Evolutionary conservation across 2,329 filamentous ascomycete genomes (phyloP).

Genomic region (Hymenoscyphus albidus): DNA sequence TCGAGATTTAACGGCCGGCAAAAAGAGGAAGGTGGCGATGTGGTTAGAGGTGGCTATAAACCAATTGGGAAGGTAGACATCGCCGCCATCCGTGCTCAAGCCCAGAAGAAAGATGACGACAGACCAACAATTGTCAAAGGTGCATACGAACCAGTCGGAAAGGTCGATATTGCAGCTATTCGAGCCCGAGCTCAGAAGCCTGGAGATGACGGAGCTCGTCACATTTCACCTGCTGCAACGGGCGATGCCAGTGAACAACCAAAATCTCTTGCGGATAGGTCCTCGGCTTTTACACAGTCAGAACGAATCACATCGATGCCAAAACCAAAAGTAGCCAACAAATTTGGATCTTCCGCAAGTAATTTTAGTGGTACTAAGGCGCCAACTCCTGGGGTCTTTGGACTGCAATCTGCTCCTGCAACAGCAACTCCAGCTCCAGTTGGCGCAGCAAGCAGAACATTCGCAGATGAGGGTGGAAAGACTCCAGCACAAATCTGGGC

Average conservation of each 20-base stretch:
- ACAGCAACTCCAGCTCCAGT: conserved; percentile 56
- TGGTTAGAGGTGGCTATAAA: conserved; percentile 84
- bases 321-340: conserved; percentile 92
- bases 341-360: conserved; percentile 67
- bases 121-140: conserved; percentile 84
- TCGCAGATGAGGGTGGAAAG: conserved; percentile 92
- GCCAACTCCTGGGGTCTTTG: conserved; percentile 67
- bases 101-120: conserved; percentile 66
- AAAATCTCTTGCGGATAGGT: conserved; percentile 70
- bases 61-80: conserved; percentile 98
- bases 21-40: conserved; percentile 50
- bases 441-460: conserved; percentile 82
- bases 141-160: conserved; percentile 89
- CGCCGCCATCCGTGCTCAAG: conserved; percentile 77
- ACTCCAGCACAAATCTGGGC: conserved; percentile 97
- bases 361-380: conserved; percentile 86
- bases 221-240: conserved; percentile 42
- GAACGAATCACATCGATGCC: conserved; percentile 83
- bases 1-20: conserved; percentile 54
- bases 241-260: conserved; percentile 45
- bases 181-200: conserved; percentile 74
- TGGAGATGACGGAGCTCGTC: conserved; percentile 35
- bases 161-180: conserved; percentile 95
- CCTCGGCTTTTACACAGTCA: conserved; percentile 67
- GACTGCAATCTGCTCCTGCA: conserved; percentile 58